These are phyloP conservation scores for Arthrobotrys pseudoclavata DNA, from an alignment of 2,329 filamentous ascomycete species.

Conservation along the genomic window DNA sequence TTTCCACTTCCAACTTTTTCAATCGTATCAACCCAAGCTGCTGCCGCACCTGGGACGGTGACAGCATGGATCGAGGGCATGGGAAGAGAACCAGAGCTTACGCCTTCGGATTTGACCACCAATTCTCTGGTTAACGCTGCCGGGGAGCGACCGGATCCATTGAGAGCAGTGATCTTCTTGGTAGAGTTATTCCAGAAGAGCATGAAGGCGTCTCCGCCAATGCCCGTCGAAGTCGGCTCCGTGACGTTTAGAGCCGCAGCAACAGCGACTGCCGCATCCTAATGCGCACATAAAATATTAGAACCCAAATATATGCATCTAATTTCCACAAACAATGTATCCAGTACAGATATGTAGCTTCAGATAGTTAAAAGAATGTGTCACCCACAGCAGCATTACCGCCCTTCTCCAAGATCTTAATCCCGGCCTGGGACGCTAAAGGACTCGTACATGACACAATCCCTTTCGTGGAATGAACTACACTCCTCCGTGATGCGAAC, in stretches of 20 bases:
- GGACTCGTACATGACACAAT: slow-evolving; percentile 93
- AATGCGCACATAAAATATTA: slow-evolving; percentile 13
- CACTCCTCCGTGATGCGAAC: slow-evolving; percentile 85
- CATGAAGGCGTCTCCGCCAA: slow-evolving; percentile 97
- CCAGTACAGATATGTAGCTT: not conserved
- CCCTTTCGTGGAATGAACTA: slow-evolving; percentile 89
- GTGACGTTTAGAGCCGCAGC: slow-evolving; percentile 94
- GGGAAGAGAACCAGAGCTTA: slow-evolving; percentile 73
- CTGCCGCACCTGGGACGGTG: slow-evolving; percentile 89
- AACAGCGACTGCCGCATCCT: slow-evolving; percentile 97
- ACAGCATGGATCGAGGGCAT: slow-evolving; percentile 82
- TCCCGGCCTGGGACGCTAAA: slow-evolving; percentile 86
- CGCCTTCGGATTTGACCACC: slow-evolving; percentile 70
- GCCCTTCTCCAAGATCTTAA: slow-evolving; percentile 85
- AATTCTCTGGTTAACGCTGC: slow-evolving; percentile 76
- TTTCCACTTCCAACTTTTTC: slow-evolving; percentile 91
- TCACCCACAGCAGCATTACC: slow-evolving; percentile 88
- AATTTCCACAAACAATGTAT: not conserved
- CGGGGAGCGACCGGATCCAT: slow-evolving; percentile 90
- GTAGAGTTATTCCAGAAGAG: slow-evolving; percentile 89
- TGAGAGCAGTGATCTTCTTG: slow-evolving; percentile 85
- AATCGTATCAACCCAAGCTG: slow-evolving; percentile 91
- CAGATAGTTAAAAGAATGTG: slow-evolving; percentile 60
- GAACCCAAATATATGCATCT: not conserved
- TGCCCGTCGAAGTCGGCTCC: slow-evolving; percentile 91